Percentiles rank a stretch among this genome's conserved stretches.
These are phyloP conservation scores for Globisporangium megalacanthum DNA, from an alignment of 352 stramenopile genomes.

Conservation along the genomic window DNA sequence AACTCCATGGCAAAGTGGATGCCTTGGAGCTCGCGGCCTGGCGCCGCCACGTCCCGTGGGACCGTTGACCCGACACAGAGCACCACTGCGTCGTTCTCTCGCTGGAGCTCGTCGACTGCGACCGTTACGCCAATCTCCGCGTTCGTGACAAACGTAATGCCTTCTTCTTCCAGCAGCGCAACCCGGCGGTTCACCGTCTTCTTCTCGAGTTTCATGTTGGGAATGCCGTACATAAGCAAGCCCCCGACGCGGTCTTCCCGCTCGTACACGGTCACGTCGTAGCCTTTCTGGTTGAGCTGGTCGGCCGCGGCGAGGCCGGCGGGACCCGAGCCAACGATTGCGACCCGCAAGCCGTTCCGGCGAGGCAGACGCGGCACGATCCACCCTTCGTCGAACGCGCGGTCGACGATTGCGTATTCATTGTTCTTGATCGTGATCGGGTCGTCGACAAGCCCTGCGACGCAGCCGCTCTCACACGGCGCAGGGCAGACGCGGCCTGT, in stretches of 20 bases:
- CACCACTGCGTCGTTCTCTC: slow-evolving; percentile 90
- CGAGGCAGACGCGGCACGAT: slow-evolving; percentile 92
- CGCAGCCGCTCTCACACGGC: slow-evolving; percentile 95
- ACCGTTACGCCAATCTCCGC: slow-evolving; percentile 90
- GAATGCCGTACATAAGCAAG: slow-evolving; percentile 98
- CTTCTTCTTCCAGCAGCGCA: slow-evolving; percentile 92
- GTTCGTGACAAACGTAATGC: slow-evolving; percentile 97
- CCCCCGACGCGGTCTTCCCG: slow-evolving; percentile 94
- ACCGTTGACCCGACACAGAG: slow-evolving; percentile 94
- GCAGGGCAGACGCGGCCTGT: slow-evolving; percentile 96
- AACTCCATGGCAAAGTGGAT: slow-evolving; percentile 98
- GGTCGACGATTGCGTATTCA: slow-evolving; percentile 98
- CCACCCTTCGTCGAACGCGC: slow-evolving; percentile 93
- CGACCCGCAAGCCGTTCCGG: slow-evolving; percentile 93
- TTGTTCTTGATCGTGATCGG: slow-evolving; percentile 99
- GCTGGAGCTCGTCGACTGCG: slow-evolving; percentile 63
- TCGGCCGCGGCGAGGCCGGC: slow-evolving; percentile 92
- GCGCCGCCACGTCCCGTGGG: slow-evolving; percentile 90
- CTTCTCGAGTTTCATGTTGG: slow-evolving; percentile 99
- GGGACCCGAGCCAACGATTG: slow-evolving; percentile 93
- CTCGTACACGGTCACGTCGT: slow-evolving; percentile 96
- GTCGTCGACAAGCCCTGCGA: slow-evolving; percentile 94
- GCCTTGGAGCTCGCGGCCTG: slow-evolving; percentile 88
- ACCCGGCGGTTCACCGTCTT: slow-evolving; percentile 94
- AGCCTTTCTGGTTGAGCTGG: slow-evolving; percentile 97